Percentiles rank a stretch among this genome's conserved stretches.
Evolutionary conservation across 305 asterid genomes (phyloP).

Genomic region (Rubia balearica): DNA sequence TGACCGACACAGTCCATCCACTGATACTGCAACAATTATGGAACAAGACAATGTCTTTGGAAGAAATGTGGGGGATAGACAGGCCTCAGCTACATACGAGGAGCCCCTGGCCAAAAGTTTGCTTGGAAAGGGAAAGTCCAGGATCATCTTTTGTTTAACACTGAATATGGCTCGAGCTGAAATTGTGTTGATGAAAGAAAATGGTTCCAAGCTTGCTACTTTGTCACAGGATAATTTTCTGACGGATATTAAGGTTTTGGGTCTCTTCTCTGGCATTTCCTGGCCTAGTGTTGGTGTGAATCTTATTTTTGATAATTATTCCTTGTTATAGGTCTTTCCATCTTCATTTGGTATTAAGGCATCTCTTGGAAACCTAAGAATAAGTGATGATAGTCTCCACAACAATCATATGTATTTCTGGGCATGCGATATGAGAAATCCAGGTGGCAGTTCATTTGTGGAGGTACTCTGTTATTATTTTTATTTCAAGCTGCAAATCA

Average conservation of each 20-base stretch:
- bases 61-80: constrained; percentile 33
- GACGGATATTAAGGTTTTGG: constrained; percentile 70
- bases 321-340: constrained; percentile 67
- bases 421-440: constrained; percentile 98
- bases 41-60: constrained; percentile 29
- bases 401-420: constrained; percentile 78
- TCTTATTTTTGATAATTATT: constrained; percentile 1
- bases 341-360: constrained; percentile 88
- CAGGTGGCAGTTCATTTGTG: constrained; percentile 93
- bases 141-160: constrained; percentile 61
- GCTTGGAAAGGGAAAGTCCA: constrained; percentile 87
- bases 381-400: constrained; percentile 86
- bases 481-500: constrained; percentile 1
- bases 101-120: constrained; percentile 67
- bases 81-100: constrained; percentile 45
- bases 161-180: constrained; percentile 94
- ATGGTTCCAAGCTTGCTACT: constrained; percentile 75
- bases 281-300: constrained; percentile 12
- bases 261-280: constrained; percentile 15
- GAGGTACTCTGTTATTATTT: constrained; percentile 45
- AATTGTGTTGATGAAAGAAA: constrained; percentile 84
- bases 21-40: constrained; percentile 46
- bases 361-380: constrained; percentile 89
- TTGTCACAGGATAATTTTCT: constrained; percentile 80
- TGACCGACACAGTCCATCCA: constrained; percentile 38